Base-by-base conservation (phyloP, 768 basidiomycete genomes). In the Tricholoma sp. region DNA sequence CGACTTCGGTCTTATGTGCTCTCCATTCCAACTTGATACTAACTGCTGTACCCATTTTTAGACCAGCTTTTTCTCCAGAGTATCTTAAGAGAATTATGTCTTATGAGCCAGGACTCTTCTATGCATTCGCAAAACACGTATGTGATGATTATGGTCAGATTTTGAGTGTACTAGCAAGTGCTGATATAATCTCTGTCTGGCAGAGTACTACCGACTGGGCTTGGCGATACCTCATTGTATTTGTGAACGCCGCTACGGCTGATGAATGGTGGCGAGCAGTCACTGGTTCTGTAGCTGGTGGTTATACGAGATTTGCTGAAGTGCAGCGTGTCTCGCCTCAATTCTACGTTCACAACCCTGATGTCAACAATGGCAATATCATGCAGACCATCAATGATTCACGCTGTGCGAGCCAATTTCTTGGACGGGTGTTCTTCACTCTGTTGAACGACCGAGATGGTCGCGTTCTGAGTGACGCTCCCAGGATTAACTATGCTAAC, bases 231-330 rank as follows among this genome's bases (percentile, higher is more conserved):
- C 12, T 70, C 2, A 59, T 63, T 50, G 60, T 58, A n/a, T 70
- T 70, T 41, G 55, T 54, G 8, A 57, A 52, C 11, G 57, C 63
- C 32, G 61, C 57, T 24, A 57, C 63, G 8, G 67, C 67, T 32
- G 67, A 67, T 47, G 60, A 64, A 15, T 70, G 67, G 66, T 70
- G 60, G 62, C 55, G 66, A n/a, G 47, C 54, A 18, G 53, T 70
- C 18, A 59, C 63, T 20, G 59, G 57, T 29, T 59, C 59, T 20
- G 53, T 59, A 15, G 31, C 44, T 5, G 12, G 48, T 15, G 59
- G 57, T 20, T 54, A 58, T 45, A 28, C 18, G 10, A 54, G 57
- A 15, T 62, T 62, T 50, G 41, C 15, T 6, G 34, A 32, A 42
- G 54, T 65, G 39, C 12, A 52, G 41, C 64, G 62, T 29, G 39